Conservation (phyloP, 805 yeast genomes). For the Pichia exigua region DNA sequence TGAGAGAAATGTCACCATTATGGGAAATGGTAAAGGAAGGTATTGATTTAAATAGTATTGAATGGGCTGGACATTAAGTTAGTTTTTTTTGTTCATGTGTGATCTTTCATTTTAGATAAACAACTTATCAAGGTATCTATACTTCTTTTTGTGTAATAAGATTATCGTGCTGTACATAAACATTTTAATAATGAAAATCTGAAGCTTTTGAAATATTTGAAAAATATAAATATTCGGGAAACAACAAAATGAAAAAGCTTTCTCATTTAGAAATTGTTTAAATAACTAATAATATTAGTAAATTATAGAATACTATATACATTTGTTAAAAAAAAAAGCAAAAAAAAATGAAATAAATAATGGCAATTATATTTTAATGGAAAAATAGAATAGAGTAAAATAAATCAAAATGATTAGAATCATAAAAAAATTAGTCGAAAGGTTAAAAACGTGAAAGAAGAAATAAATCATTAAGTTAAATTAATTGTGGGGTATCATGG, state of each 20-base stretch:
- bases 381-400: background rate
- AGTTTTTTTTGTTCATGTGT: background rate
- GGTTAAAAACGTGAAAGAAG: background rate
- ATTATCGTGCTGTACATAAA: background rate
- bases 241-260: too few species aligned
- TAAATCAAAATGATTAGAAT: background rate
- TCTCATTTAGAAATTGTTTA: too few species aligned
- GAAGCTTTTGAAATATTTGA: too few species aligned
- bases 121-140: background rate
- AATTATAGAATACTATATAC: background rate
- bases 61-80: constrained; percentile 90
- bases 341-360: background rate
- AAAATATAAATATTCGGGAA: too few species aligned
- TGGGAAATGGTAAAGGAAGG: constrained; percentile 99
- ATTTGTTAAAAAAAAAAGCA: background rate
- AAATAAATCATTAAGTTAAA: background rate
- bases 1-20: constrained; percentile 87
- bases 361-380: background rate
- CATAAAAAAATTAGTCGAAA: background rate
- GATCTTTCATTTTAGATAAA: background rate
- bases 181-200: too few species aligned
- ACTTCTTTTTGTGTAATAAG: background rate
- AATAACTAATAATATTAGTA: background rate
- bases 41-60: constrained; percentile 84
- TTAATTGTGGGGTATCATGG: background rate